Base-by-base conservation (phyloP, 371 early-diverging fungal genomes). In the Lichtheimia hyalospora region DNA sequence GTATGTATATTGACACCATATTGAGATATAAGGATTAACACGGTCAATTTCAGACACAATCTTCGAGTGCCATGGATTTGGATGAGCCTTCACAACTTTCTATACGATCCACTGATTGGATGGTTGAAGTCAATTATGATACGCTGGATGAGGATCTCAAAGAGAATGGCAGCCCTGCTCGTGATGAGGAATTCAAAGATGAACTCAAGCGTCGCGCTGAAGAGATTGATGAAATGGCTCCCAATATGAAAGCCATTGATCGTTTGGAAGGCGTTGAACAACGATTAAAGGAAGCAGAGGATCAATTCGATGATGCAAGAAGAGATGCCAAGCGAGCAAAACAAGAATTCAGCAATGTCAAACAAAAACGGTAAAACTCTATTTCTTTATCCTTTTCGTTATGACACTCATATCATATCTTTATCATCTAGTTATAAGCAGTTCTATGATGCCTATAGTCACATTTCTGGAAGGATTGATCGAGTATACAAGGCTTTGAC, bases 401-500 rank as follows among this genome's bases (percentile, higher is more conserved):
- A 18, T 15, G 41, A 20, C 48, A 27, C 12, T 58, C 5, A 50
- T 24, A 15, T 18, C 34, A 0, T 39, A 0, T 27, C 27, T 7
- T 18, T 34, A 25, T 25, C 25, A 43, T 18, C 14, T 52, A 89
- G 96, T 75, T 85, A 86, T 64, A 75, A 88, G 28, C 66, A 74
- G 3, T 99, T 99, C 71, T 82, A 86, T 57, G 81, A 77, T 28
- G 97, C 98, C n/a, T 99, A 90, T 79, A 85, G 83, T 49, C 96
- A 96, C 64, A 91, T 99, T 52, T 83, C 90, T 15, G 88, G 88
- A 46, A 81, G 85, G 48, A 97, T 99, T 67, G 96, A 95, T 72
- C 83, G 79, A 50, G 90, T 99, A 12, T 99, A 99, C 81, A 97
- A 97, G 70, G 89, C 94, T 48, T 82, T 99, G 14, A 99, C 98